These are phyloP conservation scores for Dictyostelium capitatum DNA, from an alignment of 78 protist genomes.

Conservation along the genomic window DNA sequence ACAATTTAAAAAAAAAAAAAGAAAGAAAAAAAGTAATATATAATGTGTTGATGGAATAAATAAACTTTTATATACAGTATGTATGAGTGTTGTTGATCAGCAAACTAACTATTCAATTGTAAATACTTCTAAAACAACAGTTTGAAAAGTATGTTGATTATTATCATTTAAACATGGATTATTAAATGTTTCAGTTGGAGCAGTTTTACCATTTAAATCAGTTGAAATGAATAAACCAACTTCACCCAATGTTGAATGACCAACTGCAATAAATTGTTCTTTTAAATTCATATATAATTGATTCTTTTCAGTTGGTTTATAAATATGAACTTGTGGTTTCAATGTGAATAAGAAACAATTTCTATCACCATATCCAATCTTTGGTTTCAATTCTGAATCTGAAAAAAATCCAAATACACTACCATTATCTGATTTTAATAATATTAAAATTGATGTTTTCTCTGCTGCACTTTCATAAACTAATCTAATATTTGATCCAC, in stretches of 20 bases:
- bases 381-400: slow-evolving; percentile 28
- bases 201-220: slow-evolving; percentile 46
- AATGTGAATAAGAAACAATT: slow-evolving; percentile 42
- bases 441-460: neutral
- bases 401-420: slow-evolving; percentile 56
- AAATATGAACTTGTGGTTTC: slow-evolving; percentile 41
- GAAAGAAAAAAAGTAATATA: too few relatives aligned
- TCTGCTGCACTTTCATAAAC: neutral
- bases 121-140: slow-evolving; percentile 35
- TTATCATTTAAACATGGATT: slow-evolving; percentile 41
- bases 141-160: neutral
- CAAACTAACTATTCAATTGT: too few relatives aligned
- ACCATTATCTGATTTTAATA: slow-evolving; percentile 30
- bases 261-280: neutral
- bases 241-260: slow-evolving; percentile 23
- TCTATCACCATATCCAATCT: slow-evolving; percentile 18
- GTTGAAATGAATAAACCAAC: neutral
- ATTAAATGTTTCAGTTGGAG: slow-evolving; percentile 28
- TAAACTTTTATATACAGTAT: too few relatives aligned
- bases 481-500: slow-evolving; percentile 50
- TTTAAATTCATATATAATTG: slow-evolving; percentile 21
- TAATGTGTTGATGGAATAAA: too few relatives aligned
- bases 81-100: too few relatives aligned
- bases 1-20: too few relatives aligned
- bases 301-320: slow-evolving; percentile 43